These are phyloP conservation scores for Echium plantagineum DNA, from an alignment of 257 asterid species.

Conservation along the genomic window DNA sequence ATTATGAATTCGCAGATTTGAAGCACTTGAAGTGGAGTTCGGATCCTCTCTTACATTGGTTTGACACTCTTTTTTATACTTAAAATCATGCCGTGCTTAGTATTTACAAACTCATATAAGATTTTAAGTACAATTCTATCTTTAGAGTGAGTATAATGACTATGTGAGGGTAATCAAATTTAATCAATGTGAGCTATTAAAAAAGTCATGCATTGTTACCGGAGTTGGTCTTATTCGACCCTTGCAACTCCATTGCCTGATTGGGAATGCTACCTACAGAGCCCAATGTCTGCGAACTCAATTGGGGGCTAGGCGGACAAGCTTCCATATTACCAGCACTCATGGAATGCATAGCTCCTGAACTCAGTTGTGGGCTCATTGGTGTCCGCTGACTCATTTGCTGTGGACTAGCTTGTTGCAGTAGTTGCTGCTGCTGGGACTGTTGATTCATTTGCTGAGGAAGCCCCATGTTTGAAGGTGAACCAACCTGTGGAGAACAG, in stretches of 20 bases:
- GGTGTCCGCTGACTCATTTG: conserved; percentile 86
- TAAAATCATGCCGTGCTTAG: too few species aligned
- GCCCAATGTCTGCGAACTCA: conserved; percentile 87
- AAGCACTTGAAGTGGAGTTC: too few species aligned
- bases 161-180: too few species aligned
- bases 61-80: too few species aligned
- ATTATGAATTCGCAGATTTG: too few species aligned
- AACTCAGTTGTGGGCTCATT: conserved; percentile 92
- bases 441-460: conserved; percentile 53
- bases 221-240: conserved; percentile 68
- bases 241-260: conserved; percentile 86
- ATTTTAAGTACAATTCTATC: too few species aligned
- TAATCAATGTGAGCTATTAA: too few species aligned
- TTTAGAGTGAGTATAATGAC: too few species aligned
- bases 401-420: conserved; percentile 77
- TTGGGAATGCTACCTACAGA: conserved; percentile 73
- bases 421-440: conserved; percentile 36
- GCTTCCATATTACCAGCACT: conserved; percentile 62
- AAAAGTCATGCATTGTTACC: conserved; percentile 24
- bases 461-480: conserved; percentile 66
- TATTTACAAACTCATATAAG: too few species aligned
- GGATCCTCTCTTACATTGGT: too few species aligned
- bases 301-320: conserved; percentile 94
- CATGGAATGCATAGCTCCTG: conserved; percentile 71
- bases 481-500: conserved; percentile 64